Conservation (phyloP, 2,329 filamentous ascomycete genomes). For the Neofusicoccum parvum region DNA sequence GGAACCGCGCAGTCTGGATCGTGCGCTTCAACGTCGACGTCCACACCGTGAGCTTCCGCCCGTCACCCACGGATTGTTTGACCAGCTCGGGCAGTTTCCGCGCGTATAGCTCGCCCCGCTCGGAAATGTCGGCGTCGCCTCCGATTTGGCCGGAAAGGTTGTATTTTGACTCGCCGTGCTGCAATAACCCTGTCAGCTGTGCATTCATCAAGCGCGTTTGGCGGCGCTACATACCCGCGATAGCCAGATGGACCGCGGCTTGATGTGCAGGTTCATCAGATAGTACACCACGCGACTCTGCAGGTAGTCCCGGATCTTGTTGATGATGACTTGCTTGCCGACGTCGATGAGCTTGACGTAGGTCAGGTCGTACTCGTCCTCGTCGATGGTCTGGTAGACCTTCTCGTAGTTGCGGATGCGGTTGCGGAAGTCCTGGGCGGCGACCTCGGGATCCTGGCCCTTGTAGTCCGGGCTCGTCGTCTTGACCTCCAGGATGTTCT, state of each 20-base stretch:
- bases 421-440: slow-evolving; percentile 88
- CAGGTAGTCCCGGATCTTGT: slow-evolving; percentile 93
- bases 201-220: not conserved
- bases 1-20: slow-evolving; percentile 84
- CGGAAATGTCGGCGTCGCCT: slow-evolving; percentile 84
- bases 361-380: slow-evolving; percentile 82
- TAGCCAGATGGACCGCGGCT: slow-evolving; percentile 93
- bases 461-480: slow-evolving; percentile 93
- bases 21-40: slow-evolving; percentile 79
- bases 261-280: slow-evolving; percentile 97
- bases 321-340: slow-evolving; percentile 95
- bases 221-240: slow-evolving; percentile 69
- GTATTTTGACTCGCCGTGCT: slow-evolving; percentile 94
- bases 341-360: slow-evolving; percentile 98
- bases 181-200: slow-evolving; percentile 13
- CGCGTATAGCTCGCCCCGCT: slow-evolving; percentile 85
- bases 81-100: slow-evolving; percentile 82
- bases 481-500: slow-evolving; percentile 97
- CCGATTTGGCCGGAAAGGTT: slow-evolving; percentile 91
- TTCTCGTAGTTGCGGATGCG: slow-evolving; percentile 97
- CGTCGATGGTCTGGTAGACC: slow-evolving; percentile 90
- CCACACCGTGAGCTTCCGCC: slow-evolving; percentile 69
- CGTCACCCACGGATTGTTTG: slow-evolving; percentile 79
- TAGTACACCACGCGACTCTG: slow-evolving; percentile 97
- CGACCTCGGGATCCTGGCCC: slow-evolving; percentile 89